Base-by-base conservation (phyloP, 495 filamentous ascomycete species). In the Penicillium egyptiacum region DNA sequence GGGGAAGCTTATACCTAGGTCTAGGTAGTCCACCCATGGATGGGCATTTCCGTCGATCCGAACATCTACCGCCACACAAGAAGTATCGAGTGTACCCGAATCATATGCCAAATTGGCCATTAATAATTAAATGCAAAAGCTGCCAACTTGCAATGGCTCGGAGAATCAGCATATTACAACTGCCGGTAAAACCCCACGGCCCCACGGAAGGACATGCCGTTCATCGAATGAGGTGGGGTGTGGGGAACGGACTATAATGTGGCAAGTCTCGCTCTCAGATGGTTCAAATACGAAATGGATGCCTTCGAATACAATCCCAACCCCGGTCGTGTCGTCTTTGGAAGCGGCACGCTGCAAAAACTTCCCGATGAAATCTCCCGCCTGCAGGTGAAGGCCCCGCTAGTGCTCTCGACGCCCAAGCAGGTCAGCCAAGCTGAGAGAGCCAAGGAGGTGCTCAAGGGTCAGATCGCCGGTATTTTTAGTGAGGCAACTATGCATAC, bases 401-500 rank as follows among this genome's bases (percentile, higher is more conserved):
- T 87, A 44, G 72, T 88, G 17, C 79, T 88, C 6, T 83, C 78
- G 25, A 85, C 83, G 20, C 81, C 82, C 0, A 75, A 81, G 52
- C 85, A 87, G 61, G 62, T 77, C 37, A 57, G 65, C 39, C 82
- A 83, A 43, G 81, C 80, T n/a, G 69, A 79, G 46, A 65, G 57
- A 4, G 72, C 85, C 22, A 75, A 80, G 54, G 50, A 59, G 17
- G 72, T 85, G 1, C 76, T 86, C 26, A 66, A 77, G 40, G 75
- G 75, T 61, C 74, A 74, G 43, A 69, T 82, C 7, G 81, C 79
- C 1, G 84, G 85, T 3, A 75, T 83, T 46, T 88, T 86, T 69
- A 73, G 71, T 9, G 78, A 86, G 54, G 86, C 84, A 1, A 84
- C 84, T 8, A 88, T 88, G 85, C 84, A 88, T 67, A 88, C 86